Percentiles rank a stretch among this genome's conserved stretches.
Evolutionary conservation across 225 moss, liverwort and hornwort genomes (phyloP).

Genomic region (Rhytidiadelphus loreus): DNA sequence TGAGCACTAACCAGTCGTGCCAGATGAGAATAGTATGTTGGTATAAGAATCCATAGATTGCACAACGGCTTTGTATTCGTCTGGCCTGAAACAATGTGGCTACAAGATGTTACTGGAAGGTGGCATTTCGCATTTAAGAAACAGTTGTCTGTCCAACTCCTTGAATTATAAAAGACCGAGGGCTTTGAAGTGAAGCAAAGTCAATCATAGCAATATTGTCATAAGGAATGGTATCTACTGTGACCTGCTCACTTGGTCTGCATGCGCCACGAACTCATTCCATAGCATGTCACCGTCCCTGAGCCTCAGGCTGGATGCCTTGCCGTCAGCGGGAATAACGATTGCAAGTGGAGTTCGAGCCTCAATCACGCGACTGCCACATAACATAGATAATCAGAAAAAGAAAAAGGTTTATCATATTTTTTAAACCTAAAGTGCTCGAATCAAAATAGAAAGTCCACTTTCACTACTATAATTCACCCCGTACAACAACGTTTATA

Average conservation of each 20-base stretch:
- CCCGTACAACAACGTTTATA: not conserved
- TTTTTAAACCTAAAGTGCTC: not conserved
- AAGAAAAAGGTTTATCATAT: not conserved
- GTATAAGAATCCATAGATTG: constrained; percentile 28
- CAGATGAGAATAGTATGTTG: constrained; percentile 85
- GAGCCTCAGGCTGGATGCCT: not conserved
- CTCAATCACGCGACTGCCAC: constrained; percentile 64
- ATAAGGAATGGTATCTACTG: not conserved
- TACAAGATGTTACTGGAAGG: not conserved
- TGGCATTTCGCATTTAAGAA: not conserved
- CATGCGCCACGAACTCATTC: not conserved
- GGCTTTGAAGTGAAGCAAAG: not conserved
- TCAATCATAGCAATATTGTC: not conserved
- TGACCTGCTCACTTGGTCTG: not conserved
- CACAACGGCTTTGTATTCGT: constrained; percentile 55
- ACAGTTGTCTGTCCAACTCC: not conserved
- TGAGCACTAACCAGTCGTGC: not conserved
- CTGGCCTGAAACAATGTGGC: constrained; percentile 36
- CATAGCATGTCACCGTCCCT: not conserved
- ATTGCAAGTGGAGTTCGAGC: constrained; percentile 60
- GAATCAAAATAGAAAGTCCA: not conserved
- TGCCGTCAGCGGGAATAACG: constrained; percentile 53
- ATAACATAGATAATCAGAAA: not conserved
- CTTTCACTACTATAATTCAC: not conserved
- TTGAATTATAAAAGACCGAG: not conserved